phyloP scores from a whole-genome alignment of 371 early-diverging fungal species.

The Ecytonucleospora hepatopenaei region DNA sequence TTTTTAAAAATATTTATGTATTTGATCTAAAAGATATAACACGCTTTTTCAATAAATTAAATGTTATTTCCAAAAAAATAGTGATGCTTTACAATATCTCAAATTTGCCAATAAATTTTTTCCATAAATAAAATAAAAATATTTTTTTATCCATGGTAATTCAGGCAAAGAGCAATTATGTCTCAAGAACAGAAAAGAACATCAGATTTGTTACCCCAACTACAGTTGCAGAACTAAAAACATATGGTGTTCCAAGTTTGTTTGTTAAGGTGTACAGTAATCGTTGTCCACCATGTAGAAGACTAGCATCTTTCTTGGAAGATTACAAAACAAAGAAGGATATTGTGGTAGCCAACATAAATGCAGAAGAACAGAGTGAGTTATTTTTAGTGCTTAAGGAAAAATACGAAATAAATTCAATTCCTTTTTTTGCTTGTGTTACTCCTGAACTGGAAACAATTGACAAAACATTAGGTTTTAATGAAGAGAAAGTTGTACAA shows the following conservation, averaged over 20 bases:
- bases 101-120: no score
- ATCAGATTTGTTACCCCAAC: background rate
- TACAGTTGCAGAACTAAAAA: background rate
- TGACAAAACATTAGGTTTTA: background rate
- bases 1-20: background rate
- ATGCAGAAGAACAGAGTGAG: background rate
- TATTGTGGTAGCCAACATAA: conserved; percentile 1
- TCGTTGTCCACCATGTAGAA: conserved; percentile 12
- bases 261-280: conserved; percentile 6
- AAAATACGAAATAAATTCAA: conserved; percentile 7
- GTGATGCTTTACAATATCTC: no score
- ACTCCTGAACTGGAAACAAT: conserved; percentile 7
- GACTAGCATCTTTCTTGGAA: conserved; percentile 2
- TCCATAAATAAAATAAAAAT: no score
- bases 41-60: background rate
- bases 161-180: no score
- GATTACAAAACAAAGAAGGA: conserved; percentile 17
- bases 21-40: background rate
- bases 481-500: background rate
- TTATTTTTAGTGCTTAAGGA: background rate
- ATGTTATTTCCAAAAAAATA: background rate
- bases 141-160: no score
- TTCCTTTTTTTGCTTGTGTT: conserved; percentile 11
- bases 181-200: background rate
- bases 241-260: background rate